These are phyloP conservation scores for Phtheirospermum japonicum DNA, from an alignment of 257 asterid species.

Conservation along the genomic window DNA sequence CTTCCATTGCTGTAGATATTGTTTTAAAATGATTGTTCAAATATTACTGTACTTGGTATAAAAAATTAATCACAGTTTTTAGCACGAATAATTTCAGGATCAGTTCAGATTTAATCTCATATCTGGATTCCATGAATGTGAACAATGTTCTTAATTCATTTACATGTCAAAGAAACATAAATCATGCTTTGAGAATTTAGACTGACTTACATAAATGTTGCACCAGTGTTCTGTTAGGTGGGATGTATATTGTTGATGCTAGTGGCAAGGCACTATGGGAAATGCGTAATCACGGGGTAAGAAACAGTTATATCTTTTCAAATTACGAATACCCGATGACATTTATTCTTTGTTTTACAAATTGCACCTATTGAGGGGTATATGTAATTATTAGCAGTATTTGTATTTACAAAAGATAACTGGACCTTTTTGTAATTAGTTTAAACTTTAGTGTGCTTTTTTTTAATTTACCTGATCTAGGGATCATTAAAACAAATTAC, in stretches of 20 bases:
- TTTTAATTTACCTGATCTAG: too few species aligned
- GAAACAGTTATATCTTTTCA: background rate
- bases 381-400: too few species aligned
- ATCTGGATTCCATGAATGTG: background rate
- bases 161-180: background rate
- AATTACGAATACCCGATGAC: too few species aligned
- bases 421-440: background rate
- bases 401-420: background rate
- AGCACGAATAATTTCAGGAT: background rate
- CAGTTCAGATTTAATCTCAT: conserved; percentile 1
- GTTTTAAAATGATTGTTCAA: too few species aligned
- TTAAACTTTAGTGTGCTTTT: too few species aligned
- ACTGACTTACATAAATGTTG: conserved; percentile 22
- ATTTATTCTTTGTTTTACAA: too few species aligned
- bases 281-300: conserved; percentile 75
- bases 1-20: background rate
- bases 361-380: too few species aligned
- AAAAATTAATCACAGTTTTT: background rate
- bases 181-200: background rate
- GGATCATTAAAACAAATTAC: too few species aligned
- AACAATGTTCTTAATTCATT: background rate
- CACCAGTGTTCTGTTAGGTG: conserved; percentile 67
- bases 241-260: conserved; percentile 47
- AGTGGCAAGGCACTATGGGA: conserved; percentile 71
- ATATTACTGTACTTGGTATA: too few species aligned